Percentiles rank a stretch among this genome's conserved stretches.
These are phyloP conservation scores for Backusella sp. DNA, from an alignment of 192 early-diverging fungal genomes.

Conservation along the genomic window DNA sequence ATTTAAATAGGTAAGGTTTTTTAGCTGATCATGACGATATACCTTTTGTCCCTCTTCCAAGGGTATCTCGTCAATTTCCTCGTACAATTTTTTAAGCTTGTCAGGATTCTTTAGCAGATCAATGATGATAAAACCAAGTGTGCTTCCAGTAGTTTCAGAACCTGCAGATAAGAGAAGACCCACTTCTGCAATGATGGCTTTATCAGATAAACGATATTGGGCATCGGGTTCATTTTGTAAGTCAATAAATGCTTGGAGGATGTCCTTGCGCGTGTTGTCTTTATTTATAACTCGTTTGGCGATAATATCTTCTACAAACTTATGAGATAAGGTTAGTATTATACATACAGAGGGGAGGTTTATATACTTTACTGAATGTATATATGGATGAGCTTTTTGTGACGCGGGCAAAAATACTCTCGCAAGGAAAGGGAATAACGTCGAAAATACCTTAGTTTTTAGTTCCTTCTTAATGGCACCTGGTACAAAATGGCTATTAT, in stretches of 20 bases:
- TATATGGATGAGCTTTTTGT: background rate
- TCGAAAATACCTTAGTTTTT: background rate
- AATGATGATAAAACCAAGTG: slow-evolving; percentile 26
- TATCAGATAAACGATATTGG: slow-evolving; percentile 37
- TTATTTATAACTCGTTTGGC: background rate
- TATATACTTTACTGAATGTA: background rate
- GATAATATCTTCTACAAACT: slow-evolving; percentile 25
- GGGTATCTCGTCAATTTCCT: slow-evolving; percentile 20
- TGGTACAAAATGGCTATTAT: slow-evolving; percentile 39
- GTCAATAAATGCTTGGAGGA: slow-evolving; percentile 47
- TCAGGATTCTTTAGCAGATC: slow-evolving; percentile 18
- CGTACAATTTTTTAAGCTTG: background rate
- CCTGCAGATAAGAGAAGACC: slow-evolving; percentile 40
- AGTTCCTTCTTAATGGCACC: slow-evolving; percentile 13
- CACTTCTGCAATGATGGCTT: slow-evolving; percentile 38
- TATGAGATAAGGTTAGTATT: background rate
- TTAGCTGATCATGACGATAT: slow-evolving; percentile 34
- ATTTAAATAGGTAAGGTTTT: slow-evolving; percentile 46
- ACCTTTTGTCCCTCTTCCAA: background rate
- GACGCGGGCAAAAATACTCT: background rate
- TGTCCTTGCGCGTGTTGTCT: slow-evolving; percentile 28
- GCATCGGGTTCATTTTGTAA: slow-evolving; percentile 26
- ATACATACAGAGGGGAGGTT: background rate
- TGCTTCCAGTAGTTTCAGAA: slow-evolving; percentile 32
- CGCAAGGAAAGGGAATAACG: background rate